Percentiles rank a stretch among this genome's conserved stretches.
These are phyloP conservation scores for Juglanconis sp. DNA, from an alignment of 2,329 filamentous ascomycete genomes.

Conservation along the genomic window DNA sequence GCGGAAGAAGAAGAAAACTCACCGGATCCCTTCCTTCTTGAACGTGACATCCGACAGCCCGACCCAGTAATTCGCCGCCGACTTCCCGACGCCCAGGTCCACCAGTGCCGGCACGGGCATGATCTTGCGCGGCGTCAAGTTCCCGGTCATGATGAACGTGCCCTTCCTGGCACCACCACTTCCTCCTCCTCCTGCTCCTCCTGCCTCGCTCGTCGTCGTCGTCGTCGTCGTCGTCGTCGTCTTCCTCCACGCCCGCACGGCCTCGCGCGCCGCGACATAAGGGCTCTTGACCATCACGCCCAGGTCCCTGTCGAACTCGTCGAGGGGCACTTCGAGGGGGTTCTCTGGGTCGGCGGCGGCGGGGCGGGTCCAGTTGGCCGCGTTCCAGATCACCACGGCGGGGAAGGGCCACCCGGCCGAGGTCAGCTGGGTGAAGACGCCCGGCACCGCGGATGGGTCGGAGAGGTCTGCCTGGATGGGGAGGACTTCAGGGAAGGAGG, in stretches of 20 bases:
- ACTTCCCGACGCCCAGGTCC: constrained; percentile 12
- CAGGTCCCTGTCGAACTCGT: constrained; percentile 6
- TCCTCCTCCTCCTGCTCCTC: neutral
- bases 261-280: constrained; percentile 13
- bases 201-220: no score
- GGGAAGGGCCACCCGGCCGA: constrained; percentile 8
- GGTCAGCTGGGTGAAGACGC: constrained; percentile 1
- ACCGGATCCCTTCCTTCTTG: constrained; percentile 17
- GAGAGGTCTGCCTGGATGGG: constrained; percentile 16
- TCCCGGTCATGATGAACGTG: constrained; percentile 17
- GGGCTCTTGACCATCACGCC: constrained; percentile 14
- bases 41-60: constrained; percentile 11
- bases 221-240: no score
- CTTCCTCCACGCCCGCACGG: constrained; percentile 10
- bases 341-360: constrained; percentile 6
- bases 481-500: constrained; percentile 3
- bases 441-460: neutral
- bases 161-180: constrained; percentile 3
- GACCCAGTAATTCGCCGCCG: constrained; percentile 11
- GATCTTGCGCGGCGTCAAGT: constrained; percentile 6
- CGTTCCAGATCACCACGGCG: constrained; percentile 19
- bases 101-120: constrained; percentile 3
- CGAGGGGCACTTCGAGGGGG: constrained; percentile 9
- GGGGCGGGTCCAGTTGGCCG: constrained; percentile 1
- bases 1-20: neutral